Percentiles rank a stretch among this genome's conserved stretches.
Conservation (phyloP, 495 filamentous ascomycete genomes). For the Aspergillus haitiensis region DNA sequence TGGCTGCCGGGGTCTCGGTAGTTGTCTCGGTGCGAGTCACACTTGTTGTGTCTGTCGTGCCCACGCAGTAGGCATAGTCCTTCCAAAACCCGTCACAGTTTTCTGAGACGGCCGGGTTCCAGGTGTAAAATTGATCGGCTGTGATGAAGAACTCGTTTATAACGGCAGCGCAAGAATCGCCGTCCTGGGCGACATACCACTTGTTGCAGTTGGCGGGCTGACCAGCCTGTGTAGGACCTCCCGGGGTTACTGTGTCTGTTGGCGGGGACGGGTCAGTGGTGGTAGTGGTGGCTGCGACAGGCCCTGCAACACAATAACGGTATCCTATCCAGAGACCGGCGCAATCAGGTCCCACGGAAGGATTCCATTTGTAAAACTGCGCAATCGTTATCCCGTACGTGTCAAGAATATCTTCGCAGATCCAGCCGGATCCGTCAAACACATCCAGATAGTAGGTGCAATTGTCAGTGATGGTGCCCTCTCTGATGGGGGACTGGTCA, state of each 20-base stretch:
- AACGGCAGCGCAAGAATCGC: not conserved
- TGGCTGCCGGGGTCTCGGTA: not conserved
- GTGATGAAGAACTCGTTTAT: not conserved
- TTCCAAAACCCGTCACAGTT: not conserved
- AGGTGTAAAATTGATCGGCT: not conserved
- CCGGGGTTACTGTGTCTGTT: not conserved
- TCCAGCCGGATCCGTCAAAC: not conserved
- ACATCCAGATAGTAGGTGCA: not conserved
- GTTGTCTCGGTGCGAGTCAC: not conserved
- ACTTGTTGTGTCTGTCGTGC: not conserved
- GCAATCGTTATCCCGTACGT: not conserved
- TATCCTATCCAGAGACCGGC: not conserved
- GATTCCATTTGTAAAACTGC: conserved; percentile 1
- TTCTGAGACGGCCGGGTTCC: not conserved
- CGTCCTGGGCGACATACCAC: not conserved
- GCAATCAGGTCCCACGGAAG: not conserved
- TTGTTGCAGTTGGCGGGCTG: not conserved
- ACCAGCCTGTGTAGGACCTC: not conserved
- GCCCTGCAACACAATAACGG: not conserved
- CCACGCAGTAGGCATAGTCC: not conserved
- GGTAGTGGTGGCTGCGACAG: not conserved
- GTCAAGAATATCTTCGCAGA: not conserved
- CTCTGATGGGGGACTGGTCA: too few relatives aligned
- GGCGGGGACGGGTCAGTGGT: not conserved
- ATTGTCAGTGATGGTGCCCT: not conserved